Evolutionary conservation across 768 basidiomycete genomes (phyloP).

Genomic region (Coprinopsis cinerea): DNA sequence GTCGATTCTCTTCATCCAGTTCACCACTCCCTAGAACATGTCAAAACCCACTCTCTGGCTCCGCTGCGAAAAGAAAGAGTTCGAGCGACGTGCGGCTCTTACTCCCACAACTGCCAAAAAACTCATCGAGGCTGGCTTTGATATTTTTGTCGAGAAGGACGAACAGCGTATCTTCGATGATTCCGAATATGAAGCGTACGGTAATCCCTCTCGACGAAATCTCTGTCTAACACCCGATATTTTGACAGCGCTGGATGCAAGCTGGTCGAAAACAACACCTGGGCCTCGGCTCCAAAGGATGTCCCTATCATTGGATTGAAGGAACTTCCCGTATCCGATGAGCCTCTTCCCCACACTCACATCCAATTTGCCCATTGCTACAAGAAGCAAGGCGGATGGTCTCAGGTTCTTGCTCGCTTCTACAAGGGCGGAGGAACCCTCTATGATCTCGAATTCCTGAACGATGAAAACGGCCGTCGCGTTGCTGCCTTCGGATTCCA

Average conservation of each 20-base stretch:
- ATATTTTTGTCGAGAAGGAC: constrained; percentile 89
- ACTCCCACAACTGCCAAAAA: constrained; percentile 88
- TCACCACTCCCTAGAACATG: constrained; percentile 30
- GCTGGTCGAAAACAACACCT: constrained; percentile 82
- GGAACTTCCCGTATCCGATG: constrained; percentile 81
- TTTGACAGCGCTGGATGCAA: constrained; percentile 81
- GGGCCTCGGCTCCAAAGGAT: constrained; percentile 72
- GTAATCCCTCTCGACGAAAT: constrained; percentile 13
- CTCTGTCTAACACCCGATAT: constrained; percentile 7
- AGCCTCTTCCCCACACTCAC: constrained; percentile 87
- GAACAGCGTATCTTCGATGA: constrained; percentile 93
- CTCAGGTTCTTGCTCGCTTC: constrained; percentile 80
- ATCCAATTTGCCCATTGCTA: constrained; percentile 99
- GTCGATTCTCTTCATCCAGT: too few species aligned
- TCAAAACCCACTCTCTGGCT: constrained; percentile 71
- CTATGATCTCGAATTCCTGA: constrained; percentile 95
- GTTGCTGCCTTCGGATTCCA: constrained; percentile 98
- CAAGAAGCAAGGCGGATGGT: constrained; percentile 94
- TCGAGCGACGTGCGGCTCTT: constrained; percentile 88
- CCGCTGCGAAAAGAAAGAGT: constrained; percentile 94
- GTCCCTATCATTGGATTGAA: constrained; percentile 92
- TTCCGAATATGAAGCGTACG: constrained; percentile 87
- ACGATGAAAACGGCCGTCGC: constrained; percentile 75
- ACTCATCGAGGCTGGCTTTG: constrained; percentile 85
- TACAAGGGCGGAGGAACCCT: constrained; percentile 74